Evolutionary conservation across 73 alveolate species (phyloP).

Genomic region (Durusdinium trenchii): DNA sequence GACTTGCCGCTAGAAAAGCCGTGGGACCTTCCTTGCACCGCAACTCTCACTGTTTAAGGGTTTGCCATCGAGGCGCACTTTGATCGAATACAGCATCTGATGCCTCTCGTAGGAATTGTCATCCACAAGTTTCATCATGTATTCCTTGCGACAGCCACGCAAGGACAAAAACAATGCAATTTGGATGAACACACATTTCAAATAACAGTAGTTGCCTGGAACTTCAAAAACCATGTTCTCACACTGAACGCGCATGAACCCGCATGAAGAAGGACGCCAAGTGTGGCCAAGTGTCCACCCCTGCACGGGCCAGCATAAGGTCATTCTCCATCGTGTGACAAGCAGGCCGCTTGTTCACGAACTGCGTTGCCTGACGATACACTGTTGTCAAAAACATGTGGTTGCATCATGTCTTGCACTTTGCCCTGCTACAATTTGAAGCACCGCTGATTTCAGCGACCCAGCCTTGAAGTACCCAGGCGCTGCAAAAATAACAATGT

Average conservation of each 20-base stretch:
- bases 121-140: constrained; percentile 77
- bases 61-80: too few relatives aligned
- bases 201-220: not conserved
- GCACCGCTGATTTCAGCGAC: too few relatives aligned
- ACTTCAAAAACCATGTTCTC: not conserved
- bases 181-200: too few relatives aligned
- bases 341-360: constrained; percentile 58
- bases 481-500: constrained; percentile 38
- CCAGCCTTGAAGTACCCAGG: constrained; percentile 86
- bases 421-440: too few relatives aligned
- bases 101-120: constrained; percentile 50
- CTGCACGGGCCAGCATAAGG: constrained; percentile 12
- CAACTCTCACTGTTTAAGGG: too few relatives aligned
- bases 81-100: constrained; percentile 59
- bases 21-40: too few relatives aligned
- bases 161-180: too few relatives aligned
- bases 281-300: not conserved
- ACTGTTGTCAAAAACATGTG: too few relatives aligned
- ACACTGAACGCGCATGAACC: too few relatives aligned
- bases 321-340: constrained; percentile 86
- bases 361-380: constrained; percentile 58
- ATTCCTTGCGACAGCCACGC: constrained; percentile 32
- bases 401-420: too few relatives aligned
- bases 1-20: too few relatives aligned
- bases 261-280: not conserved